A percentile compares a stretch with the other conserved stretches of the same genome.
Evolutionary conservation across 257 asterid genomes (phyloP).

Genomic region (Solanum phureja): DNA sequence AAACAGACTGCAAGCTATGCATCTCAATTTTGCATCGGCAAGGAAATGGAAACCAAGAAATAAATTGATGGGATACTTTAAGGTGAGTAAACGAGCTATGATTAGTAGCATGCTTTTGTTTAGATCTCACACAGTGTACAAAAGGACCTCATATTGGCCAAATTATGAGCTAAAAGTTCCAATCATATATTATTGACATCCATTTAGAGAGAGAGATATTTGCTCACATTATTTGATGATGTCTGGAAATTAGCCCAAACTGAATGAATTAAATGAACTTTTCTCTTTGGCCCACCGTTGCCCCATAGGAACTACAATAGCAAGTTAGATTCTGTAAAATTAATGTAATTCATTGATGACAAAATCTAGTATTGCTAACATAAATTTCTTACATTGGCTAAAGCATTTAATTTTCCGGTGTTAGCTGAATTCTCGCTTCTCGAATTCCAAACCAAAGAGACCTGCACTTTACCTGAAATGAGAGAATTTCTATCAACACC

Average conservation of each 20-base stretch:
- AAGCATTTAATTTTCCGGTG: slow-evolving; percentile 47
- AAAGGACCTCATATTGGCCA: background rate
- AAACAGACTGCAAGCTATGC: background rate
- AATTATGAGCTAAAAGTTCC: background rate
- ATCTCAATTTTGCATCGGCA: background rate
- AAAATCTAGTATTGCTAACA: background rate
- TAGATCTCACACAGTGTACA: background rate
- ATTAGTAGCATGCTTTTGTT: background rate
- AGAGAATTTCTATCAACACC: background rate
- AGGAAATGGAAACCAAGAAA: background rate
- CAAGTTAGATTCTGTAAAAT: slow-evolving; percentile 6
- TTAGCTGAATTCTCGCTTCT: slow-evolving; percentile 65
- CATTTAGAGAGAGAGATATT: background rate
- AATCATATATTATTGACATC: background rate
- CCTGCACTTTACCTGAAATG: slow-evolving; percentile 83
- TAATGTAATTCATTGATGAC: background rate
- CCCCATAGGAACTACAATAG: slow-evolving; percentile 60
- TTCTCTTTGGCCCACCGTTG: slow-evolving; percentile 58
- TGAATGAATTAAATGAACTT: slow-evolving; percentile 70
- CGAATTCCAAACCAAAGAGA: slow-evolving; percentile 88
- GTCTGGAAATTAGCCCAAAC: slow-evolving; percentile 97
- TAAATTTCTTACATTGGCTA: slow-evolving; percentile 56
- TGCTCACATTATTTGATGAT: slow-evolving; percentile 60
- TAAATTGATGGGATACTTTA: background rate
- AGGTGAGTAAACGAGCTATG: background rate